Evolutionary conservation across 164 flowering plant species (phyloP), one percentile per base, ranked within the genome.

Genomic region (Tetrastigma voinierianum): DNA sequence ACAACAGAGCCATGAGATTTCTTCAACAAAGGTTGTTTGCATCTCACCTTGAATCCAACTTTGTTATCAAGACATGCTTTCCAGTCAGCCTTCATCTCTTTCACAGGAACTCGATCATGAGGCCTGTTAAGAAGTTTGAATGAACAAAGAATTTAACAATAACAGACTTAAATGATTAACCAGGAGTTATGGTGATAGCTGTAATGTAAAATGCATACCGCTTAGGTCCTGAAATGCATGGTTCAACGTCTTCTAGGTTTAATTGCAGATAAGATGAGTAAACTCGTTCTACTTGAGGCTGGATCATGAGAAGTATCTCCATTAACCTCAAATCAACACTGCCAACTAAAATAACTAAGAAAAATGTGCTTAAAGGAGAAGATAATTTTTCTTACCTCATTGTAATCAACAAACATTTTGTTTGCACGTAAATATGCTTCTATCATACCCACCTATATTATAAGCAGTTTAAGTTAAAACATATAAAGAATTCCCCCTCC

Each of bases 21-120:
- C 40, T 7, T 32, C 40, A 32, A 32, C 40, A 32, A 7, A 32
- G 40, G 40, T 7, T 32, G 40, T 4, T 32, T 32, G 40, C 40
- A n/a, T 53, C 72, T 72, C 53, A 93, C 98, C 97, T 93, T 93
- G 81, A 93, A 93, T 21, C 98, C 97, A 74, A 90, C 92, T 81
- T 84, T 86, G 78, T 73, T 87, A 69, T 93, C 87, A 54, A 93
- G 88, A 76, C 98, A 93, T 60, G 96, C 75, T 75, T 87, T 89
- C 96, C 98, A 93, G 67, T 93, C 98, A 57, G 72, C 79, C 75
- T 93, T 93, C 98, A 93, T 90, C 46, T 93, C 96, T 75, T 82
- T 93, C 72, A 93, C 65, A 62, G 88, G 76, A 70, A 93, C 97
- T 45, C 97, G 92, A 59, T 93, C 98, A 72, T 93, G 96, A 49